These are phyloP conservation scores for Termitomyces bulborhizus DNA, from an alignment of 768 basidiomycete genomes.

Conservation along the genomic window DNA sequence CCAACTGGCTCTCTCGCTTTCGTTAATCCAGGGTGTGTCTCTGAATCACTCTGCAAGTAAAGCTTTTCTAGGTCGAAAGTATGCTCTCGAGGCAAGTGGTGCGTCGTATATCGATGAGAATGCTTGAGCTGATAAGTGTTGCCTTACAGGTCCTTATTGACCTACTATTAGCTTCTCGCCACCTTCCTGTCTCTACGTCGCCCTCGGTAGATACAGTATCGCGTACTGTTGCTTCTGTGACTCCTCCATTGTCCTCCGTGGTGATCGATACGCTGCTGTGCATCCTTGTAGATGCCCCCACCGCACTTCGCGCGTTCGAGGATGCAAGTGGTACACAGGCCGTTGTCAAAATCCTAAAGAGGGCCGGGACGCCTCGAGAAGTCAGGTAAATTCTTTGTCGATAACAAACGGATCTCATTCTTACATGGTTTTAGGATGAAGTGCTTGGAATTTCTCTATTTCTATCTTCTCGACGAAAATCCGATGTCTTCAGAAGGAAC, in stretches of 20 bases:
- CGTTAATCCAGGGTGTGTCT: conserved; percentile 70
- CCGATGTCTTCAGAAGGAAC: conserved; percentile 18
- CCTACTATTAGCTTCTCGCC: conserved; percentile 64
- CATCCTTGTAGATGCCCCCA: conserved; percentile 80
- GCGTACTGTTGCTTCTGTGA: conserved; percentile 12
- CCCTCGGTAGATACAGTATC: conserved; percentile 21
- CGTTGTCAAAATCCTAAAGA: conserved; percentile 83
- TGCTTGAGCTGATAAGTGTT: neutral
- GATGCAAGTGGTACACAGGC: conserved; percentile 68
- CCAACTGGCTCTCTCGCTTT: conserved; percentile 55
- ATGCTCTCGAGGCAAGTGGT: conserved; percentile 56
- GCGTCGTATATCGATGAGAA: conserved; percentile 4
- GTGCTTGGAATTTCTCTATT: conserved; percentile 92
- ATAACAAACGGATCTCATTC: neutral
- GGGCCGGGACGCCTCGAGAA: conserved; percentile 79
- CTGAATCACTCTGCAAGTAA: conserved; percentile 69
- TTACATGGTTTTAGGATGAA: conserved; percentile 64
- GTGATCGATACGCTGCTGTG: conserved; percentile 83
- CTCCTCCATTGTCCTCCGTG: conserved; percentile 57
- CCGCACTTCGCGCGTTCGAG: conserved; percentile 75
- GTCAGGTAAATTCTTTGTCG: conserved; percentile 55
- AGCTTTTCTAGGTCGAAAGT: conserved; percentile 58
- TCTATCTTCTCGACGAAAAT: conserved; percentile 87
- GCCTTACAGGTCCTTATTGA: conserved; percentile 60
- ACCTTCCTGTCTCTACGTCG: conserved; percentile 32